Conservation (phyloP, 345 rosid species). For the Citrus glauca region DNA sequence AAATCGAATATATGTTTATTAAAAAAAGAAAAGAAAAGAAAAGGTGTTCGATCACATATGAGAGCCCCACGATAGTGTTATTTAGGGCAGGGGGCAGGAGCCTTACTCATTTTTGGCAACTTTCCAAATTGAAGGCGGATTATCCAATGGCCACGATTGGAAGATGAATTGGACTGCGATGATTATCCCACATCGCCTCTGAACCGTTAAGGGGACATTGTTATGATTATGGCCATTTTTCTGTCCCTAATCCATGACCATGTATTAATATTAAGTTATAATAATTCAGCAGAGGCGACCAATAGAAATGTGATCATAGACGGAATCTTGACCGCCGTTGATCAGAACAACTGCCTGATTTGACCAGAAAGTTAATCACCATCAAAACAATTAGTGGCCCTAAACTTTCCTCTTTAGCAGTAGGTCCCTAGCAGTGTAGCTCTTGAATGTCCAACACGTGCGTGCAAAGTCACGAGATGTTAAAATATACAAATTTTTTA, state of each 20-base stretch:
- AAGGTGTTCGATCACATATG: not conserved
- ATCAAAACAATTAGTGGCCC: not conserved
- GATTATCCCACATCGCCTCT: constrained; percentile 1
- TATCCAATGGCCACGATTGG: not conserved
- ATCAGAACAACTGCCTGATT: constrained; percentile 14
- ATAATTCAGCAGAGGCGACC: not conserved
- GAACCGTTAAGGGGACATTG: constrained; percentile 4
- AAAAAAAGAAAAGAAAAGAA: accelerated
- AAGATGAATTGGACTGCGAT: not conserved
- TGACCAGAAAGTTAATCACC: not conserved
- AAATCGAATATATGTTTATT: no score
- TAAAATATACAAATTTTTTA: no score
- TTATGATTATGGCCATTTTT: constrained; percentile 4
- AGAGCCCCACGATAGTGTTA: not conserved
- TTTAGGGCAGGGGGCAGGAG: not conserved
- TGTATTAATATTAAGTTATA: not conserved
- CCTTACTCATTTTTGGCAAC: not conserved
- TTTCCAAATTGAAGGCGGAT: not conserved
- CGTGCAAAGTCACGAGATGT: not conserved
- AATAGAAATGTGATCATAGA: not conserved
- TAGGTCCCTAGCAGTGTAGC: not conserved
- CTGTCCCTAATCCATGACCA: not conserved
- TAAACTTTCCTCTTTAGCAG: not conserved
- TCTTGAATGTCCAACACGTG: not conserved
- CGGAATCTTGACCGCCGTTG: constrained; percentile 5